phyloP scores from a whole-genome alignment of 2,329 filamentous ascomycete genomes.

The Aureobasidium sp. region DNA sequence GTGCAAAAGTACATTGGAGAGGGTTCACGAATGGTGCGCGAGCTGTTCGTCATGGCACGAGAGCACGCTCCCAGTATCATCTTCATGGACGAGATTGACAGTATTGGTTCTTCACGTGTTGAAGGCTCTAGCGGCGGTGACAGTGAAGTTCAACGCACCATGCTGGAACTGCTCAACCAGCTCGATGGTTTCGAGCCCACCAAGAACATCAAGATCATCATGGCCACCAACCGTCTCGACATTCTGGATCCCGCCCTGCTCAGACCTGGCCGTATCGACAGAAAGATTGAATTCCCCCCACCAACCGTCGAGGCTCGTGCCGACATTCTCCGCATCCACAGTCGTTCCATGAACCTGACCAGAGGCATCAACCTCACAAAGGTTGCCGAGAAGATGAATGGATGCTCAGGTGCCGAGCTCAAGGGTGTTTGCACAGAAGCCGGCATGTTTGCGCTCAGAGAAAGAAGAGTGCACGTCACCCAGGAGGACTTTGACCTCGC shows the following conservation, averaged over 20 bases:
- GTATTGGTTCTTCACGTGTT: constrained; percentile 92
- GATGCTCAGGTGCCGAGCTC: constrained; percentile 91
- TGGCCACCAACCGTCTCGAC: constrained; percentile 97
- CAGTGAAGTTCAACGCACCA: constrained; percentile 95
- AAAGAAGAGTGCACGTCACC: constrained; percentile 93
- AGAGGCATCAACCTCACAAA: constrained; percentile 95
- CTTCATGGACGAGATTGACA: constrained; percentile 99
- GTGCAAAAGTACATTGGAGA: constrained; percentile 99
- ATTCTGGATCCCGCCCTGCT: constrained; percentile 93
- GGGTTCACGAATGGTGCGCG: constrained; percentile 94
- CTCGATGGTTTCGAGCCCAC: constrained; percentile 97
- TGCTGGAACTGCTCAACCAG: constrained; percentile 97
- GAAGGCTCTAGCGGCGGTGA: constrained; percentile 93
- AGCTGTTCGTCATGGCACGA: constrained; percentile 97
- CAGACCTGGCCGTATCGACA: constrained; percentile 93
- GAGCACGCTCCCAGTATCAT: constrained; percentile 98
- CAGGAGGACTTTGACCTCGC: constrained; percentile 98
- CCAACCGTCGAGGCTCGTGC: constrained; percentile 93
- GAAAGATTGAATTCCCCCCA: constrained; percentile 98
- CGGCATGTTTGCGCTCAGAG: constrained; percentile 94
- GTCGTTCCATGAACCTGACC: constrained; percentile 96
- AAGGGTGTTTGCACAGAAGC: constrained; percentile 99
- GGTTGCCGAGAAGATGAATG: constrained; percentile 99
- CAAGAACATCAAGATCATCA: constrained; percentile 99
- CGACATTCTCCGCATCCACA: constrained; percentile 96